Evolutionary conservation across 495 filamentous ascomycete genomes (phyloP), one percentile per base, ranked within the genome.

Genomic region (Annulohypoxylon maeteangense): DNA sequence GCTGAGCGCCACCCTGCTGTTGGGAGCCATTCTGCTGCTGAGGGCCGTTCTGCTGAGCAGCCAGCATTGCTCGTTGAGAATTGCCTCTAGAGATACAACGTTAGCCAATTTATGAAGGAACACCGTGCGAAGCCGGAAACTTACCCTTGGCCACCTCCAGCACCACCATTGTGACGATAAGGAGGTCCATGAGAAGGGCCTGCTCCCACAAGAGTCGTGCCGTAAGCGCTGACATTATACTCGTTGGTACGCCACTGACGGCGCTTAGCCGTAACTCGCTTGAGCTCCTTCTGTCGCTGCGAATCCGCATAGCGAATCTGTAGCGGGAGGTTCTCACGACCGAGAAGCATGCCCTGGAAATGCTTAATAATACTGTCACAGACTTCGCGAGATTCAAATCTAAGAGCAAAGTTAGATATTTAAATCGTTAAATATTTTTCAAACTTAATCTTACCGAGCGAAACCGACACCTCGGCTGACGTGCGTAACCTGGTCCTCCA

Each of bases 271-370:
- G 94, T 98, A 75, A 95, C 90, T 38, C 93, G 90, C 85, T 99
- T 99, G 57, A 99, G 87, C 74, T 93, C 85, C 84, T 98, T 99
- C 80, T 99, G 95, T 59, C 93, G 91, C 40, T 94, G 91, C 29
- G 96, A 98, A 78, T 99, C 95, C 56, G 95, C 95, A 78, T 95
- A 98, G 57, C 95, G 95, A 72, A 99, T 91, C 80, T 98, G 92
- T 76, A 99, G 87, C 60, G 91, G 87, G 36, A 93, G 87, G 31
- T 87, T 87, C 72, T 94, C 90, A 42, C 90, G 88, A 56, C 89
- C 90, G 71, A 91, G 85, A 53, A 85, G 86, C 29, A 84, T 75
- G 53, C 92, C 92, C 81, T 97, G 91, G 80, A 91, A 99, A 40
- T 92, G 90, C 64, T 81, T 80, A 79, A 99, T 90, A 60, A 98